Evolutionary conservation across 805 yeast genomes (phyloP).

Genomic region (Suhomyces sp.): DNA sequence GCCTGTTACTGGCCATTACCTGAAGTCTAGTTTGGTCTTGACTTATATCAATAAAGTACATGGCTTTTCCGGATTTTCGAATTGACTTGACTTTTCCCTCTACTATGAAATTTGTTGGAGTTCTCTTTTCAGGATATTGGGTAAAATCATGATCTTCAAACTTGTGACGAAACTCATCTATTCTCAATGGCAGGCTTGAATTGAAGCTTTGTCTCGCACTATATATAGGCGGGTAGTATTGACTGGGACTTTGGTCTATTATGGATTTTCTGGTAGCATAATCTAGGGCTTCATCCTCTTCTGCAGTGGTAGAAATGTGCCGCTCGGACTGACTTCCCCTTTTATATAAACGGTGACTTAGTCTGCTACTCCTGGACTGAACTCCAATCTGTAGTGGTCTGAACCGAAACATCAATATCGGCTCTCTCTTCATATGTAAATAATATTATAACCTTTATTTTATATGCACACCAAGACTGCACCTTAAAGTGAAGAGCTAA

Average conservation of each 20-base stretch:
- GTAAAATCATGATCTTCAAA: conserved; percentile 22
- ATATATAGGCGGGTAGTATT: conserved; percentile 21
- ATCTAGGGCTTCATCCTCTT: conserved; percentile 11
- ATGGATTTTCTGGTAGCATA: conserved; percentile 19
- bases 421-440: neutral
- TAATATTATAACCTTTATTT: neutral
- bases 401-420: neutral
- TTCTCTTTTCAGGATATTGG: conserved; percentile 8
- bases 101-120: conserved; percentile 9
- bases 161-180: conserved; percentile 37
- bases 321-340: neutral
- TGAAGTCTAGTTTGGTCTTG: conserved; percentile 64
- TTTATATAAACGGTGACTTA: too few species aligned
- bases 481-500: too few species aligned
- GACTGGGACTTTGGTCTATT: conserved; percentile 9
- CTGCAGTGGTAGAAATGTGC: neutral
- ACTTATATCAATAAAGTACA: conserved; percentile 63
- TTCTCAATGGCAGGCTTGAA: conserved; percentile 19
- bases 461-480: neutral
- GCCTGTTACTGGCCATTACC: conserved; percentile 54
- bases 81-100: conserved; percentile 61
- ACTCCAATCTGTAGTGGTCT: neutral
- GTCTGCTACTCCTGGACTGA: too few species aligned
- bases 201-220: conserved; percentile 8
- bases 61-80: conserved; percentile 64